phyloP scores from a whole-genome alignment of 2,329 filamentous ascomycete species.

The Aspergillus thermomutatus region DNA sequence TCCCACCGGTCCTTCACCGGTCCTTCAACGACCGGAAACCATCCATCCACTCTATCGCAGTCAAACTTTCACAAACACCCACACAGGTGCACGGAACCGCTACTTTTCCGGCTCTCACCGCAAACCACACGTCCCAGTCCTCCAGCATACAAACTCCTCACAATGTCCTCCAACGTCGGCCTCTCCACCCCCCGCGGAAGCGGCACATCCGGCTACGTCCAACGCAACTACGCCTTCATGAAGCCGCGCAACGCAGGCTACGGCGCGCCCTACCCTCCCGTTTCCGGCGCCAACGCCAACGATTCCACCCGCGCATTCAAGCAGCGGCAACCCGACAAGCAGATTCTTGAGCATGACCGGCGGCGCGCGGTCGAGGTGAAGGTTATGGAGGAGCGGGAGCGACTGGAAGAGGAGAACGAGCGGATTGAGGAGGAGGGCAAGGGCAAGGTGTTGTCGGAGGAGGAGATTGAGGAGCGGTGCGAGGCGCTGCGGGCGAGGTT shows the following conservation, averaged over 20 bases:
- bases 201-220: conserved; percentile 95
- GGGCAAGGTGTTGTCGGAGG: conserved; percentile 59
- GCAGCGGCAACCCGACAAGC: conserved; percentile 83
- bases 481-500: conserved; percentile 65
- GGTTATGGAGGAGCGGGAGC: conserved; percentile 84
- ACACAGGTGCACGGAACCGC: no score
- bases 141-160: conserved; percentile 2
- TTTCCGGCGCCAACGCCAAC: conserved; percentile 43
- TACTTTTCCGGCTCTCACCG: background rate
- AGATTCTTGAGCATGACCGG: conserved; percentile 90
- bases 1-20: background rate
- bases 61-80: background rate
- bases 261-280: conserved; percentile 66
- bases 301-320: conserved; percentile 58
- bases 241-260: conserved; percentile 69
- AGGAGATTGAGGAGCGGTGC: conserved; percentile 80
- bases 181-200: conserved; percentile 91
- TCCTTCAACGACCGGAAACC: no score
- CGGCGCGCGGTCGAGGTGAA: conserved; percentile 89
- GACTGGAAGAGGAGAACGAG: conserved; percentile 76
- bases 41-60: no score
- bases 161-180: conserved; percentile 95
- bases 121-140: background rate
- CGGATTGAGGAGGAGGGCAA: conserved; percentile 64
- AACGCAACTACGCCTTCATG: conserved; percentile 89